Percentiles rank a stretch among this genome's conserved stretches.
These are phyloP conservation scores for Zymoseptoria pseudotritici DNA, from an alignment of 2,329 filamentous ascomycete genomes.

Conservation along the genomic window DNA sequence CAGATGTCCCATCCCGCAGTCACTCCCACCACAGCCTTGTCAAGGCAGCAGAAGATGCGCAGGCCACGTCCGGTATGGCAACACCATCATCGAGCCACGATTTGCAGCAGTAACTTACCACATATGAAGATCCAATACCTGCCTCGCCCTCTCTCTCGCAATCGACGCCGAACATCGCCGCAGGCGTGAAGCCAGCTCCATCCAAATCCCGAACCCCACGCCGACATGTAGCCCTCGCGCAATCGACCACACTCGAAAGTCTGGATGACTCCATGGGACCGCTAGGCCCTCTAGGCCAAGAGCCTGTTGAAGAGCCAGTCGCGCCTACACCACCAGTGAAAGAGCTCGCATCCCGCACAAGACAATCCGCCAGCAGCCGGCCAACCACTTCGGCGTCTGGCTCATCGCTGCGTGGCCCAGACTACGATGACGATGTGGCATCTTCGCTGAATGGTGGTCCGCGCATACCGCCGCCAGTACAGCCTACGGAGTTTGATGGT, in stretches of 20 bases:
- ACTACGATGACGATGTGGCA: constrained; percentile 57
- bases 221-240: constrained; percentile 64
- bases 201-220: constrained; percentile 44
- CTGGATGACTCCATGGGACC: constrained; percentile 68
- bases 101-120: not conserved
- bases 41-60: constrained; percentile 31
- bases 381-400: constrained; percentile 44
- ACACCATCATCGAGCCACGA: not conserved
- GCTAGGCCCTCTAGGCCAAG: constrained; percentile 57
- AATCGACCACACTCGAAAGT: constrained; percentile 70
- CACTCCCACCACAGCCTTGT: constrained; percentile 35
- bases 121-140: not conserved
- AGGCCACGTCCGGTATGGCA: not conserved
- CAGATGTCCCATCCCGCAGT: constrained; percentile 43
- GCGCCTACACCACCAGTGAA: constrained; percentile 51
- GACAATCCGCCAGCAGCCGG: constrained; percentile 36
- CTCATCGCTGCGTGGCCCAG: constrained; percentile 45
- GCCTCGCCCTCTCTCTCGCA: constrained; percentile 10
- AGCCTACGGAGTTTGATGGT: constrained; percentile 41
- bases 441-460: constrained; percentile 41
- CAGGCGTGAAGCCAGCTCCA: constrained; percentile 22
- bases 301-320: constrained; percentile 54
- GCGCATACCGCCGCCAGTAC: constrained; percentile 58
- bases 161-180: constrained; percentile 17
- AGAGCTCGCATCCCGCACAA: constrained; percentile 43